Evolutionary conservation across 2,329 filamentous ascomycete genomes (phyloP), one percentile per base, ranked within the genome.

Genomic region (Bertia moriformis): DNA sequence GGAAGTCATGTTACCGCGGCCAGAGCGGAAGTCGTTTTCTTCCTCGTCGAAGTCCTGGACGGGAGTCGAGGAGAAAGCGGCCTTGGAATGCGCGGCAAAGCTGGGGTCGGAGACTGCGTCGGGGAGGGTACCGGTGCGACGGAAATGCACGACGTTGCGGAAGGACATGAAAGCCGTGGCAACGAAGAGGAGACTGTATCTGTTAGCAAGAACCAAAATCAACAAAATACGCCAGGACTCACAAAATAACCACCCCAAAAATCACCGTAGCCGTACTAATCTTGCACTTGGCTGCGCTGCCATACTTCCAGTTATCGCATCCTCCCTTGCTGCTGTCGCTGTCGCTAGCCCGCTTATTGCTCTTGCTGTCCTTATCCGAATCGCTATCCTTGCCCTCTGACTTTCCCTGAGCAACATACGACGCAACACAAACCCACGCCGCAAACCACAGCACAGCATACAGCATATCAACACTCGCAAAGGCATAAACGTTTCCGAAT

Each of bases 401-500:
- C 44, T 73, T 69, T 4, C 71, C 71, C n/a, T 61, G 47, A 4
- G 61, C 57, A 19, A 75, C 71, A 55, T 72, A 78, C 13, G 63
- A 60, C 13, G 69, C 69, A 4, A 76, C 60, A 29, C 65, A 60
- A 13, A 71, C 59, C 59, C 72, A 73, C 3, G 72, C 72, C 4
- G 63, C 61, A 48, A 77, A 71, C 73, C 73, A 78, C 29, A 78
- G 51, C 7, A 77, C 50, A 4, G 63, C 53, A 48, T 65, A 73
- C 18, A 75, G 48, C 13, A 61, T 52, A 47, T 78, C 73, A 41
- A 78, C 51, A 2, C 60, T 56, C 5, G 69, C 66, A 49, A 75
- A 74, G 39, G 69, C 72, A 49, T 75, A 76, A 27, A 69, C 66
- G 47, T 74, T 75, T 41, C 69, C 67, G 48, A 78, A 73, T 39